Evolutionary conservation across 2,329 filamentous ascomycete genomes (phyloP), one percentile per base, ranked within the genome.

Genomic region (Cylindrodendrum hubeiense): DNA sequence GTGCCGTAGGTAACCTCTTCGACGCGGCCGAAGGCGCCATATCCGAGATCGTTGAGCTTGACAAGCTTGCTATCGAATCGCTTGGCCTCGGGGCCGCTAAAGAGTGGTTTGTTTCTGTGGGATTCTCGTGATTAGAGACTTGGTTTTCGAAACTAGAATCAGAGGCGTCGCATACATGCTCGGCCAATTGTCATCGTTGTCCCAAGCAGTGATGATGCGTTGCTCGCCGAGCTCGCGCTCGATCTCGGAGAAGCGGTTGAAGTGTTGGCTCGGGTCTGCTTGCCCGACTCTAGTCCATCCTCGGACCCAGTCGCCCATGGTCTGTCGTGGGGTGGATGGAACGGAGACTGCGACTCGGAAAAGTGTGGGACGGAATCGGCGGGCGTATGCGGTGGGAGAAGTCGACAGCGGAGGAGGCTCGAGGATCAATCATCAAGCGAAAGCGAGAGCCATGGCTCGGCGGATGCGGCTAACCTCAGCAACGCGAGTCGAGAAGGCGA

Each of bases 11-110:
- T 77, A 22, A 84, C 79, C 60, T 82, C 80, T 63, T 85, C 79
- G 26, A 85, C 84, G 37, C 79, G 71, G 46, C 83, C 83, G 70
- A 80, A 83, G 19, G 78, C 78, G 30, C 83, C 83, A 47, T 70
- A 72, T n/a, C 83, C 83, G 10, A 85, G 75, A n/a, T 80, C 76
- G 49, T 76, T 72, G 54, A 77, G 67, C 65, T 73, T 74, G 8
- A 72, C 66, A 17, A 79, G 72, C 24, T 74, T 76, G 51, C 67
- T 63, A 65, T 79, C 77, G 68, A 79, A 79, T 46, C 71, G 75
- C 43, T 78, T 78, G 37, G 78, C 78, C 33, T 79, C 77, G 46
- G 74, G 59, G 43, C 71, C 73, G 53, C 68, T 73, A 46, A 78
- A 75, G 5, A 73, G 69, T 15, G 76, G 74, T 33, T 77, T 76